Conservation (phyloP, 495 filamentous ascomycete species). For the Cairneyella variabilis region DNA sequence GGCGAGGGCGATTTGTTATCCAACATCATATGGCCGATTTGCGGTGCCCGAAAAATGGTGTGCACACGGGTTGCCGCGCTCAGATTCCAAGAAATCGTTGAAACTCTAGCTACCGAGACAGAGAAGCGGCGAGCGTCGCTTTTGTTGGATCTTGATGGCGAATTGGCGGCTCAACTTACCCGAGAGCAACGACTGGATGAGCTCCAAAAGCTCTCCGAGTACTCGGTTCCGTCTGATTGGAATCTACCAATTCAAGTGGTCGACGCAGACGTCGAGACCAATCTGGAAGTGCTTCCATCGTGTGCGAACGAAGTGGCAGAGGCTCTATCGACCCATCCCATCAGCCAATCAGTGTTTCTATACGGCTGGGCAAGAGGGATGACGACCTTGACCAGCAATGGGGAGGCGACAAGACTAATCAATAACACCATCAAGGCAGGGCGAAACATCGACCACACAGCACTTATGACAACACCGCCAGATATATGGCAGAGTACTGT, state of each 20-base stretch:
- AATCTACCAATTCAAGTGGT: conserved; percentile 29
- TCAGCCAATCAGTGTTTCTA: conserved; percentile 66
- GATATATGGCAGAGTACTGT: conserved; percentile 58
- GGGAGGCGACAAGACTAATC: conserved; percentile 58
- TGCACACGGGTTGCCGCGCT: conserved; percentile 59
- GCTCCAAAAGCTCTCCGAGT: conserved; percentile 28
- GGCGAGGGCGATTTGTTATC: conserved; percentile 54
- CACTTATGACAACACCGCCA: too few relatives aligned
- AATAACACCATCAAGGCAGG: conserved; percentile 46
- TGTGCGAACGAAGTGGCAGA: conserved; percentile 31
- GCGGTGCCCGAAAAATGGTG: conserved; percentile 48
- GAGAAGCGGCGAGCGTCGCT: conserved; percentile 55
- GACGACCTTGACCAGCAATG: conserved; percentile 68
- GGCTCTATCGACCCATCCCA: conserved; percentile 41
- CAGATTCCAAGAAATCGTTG: conserved; percentile 64
- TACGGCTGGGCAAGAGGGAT: conserved; percentile 59
- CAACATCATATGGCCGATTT: conserved; percentile 59
- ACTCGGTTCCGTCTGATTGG: conserved; percentile 25
- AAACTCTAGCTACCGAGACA: conserved; percentile 59
- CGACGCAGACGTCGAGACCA: conserved; percentile 15
- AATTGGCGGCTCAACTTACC: not conserved
- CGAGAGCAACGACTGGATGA: conserved; percentile 6
- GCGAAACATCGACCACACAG: conserved; percentile 28
- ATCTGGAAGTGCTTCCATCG: conserved; percentile 14
- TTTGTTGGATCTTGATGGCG: conserved; percentile 35